Percentiles rank a stretch among this genome's conserved stretches.
Conservation (phyloP, 208 protist genomes). For the Crithidia sp. region DNA sequence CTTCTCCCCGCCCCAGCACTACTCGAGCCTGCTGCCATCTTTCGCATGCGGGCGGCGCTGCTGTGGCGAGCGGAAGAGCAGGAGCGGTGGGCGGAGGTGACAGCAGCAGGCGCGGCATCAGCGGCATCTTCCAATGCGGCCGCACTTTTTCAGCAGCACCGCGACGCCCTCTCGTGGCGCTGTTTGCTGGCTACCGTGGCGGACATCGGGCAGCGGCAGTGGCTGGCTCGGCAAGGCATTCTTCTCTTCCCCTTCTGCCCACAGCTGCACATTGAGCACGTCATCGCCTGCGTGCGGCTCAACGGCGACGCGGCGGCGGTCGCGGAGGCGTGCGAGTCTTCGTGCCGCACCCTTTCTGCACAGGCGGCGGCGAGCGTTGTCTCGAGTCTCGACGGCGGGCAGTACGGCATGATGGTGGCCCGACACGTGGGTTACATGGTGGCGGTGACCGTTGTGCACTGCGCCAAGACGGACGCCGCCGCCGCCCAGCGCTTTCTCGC, state of each 20-base stretch:
- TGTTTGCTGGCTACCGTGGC: conserved; percentile 49
- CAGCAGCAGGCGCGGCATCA: conserved; percentile 4
- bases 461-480: conserved; percentile 30
- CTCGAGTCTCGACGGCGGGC: conserved; percentile 28
- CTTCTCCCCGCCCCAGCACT: neutral
- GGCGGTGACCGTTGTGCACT: conserved; percentile 43
- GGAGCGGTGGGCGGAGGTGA: conserved; percentile 23
- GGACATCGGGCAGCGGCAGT: conserved; percentile 47
- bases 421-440: conserved; percentile 76
- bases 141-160: conserved; percentile 38
- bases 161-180: conserved; percentile 63
- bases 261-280: conserved; percentile 56
- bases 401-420: conserved; percentile 42
- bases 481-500: conserved; percentile 29
- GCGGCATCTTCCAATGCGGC: conserved; percentile 1
- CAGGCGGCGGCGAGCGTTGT: conserved; percentile 49
- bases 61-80: conserved; percentile 26
- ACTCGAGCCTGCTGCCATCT: neutral
- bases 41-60: conserved; percentile 6
- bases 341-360: conserved; percentile 47
- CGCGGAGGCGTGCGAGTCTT: conserved; percentile 44
- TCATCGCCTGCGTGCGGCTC: conserved; percentile 36
- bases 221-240: conserved; percentile 66
- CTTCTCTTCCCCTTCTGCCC: conserved; percentile 68
- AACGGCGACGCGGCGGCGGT: conserved; percentile 16